phyloP scores from a whole-genome alignment of 495 filamentous ascomycete genomes.

The Neurospora sp. region DNA sequence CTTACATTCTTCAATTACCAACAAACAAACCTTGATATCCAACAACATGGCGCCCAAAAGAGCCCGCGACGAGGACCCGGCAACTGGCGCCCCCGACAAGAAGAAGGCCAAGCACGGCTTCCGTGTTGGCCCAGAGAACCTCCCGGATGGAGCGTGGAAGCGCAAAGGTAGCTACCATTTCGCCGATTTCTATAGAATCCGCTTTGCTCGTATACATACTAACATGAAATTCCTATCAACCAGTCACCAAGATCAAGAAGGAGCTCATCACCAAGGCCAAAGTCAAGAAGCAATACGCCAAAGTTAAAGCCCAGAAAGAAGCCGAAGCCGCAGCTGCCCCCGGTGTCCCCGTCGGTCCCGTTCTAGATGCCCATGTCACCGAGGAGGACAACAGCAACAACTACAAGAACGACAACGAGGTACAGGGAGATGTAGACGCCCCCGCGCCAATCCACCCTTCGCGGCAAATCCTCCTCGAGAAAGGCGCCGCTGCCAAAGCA shows the following conservation, averaged over 20 bases:
- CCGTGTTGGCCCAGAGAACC: constrained; percentile 78
- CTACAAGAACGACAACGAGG: neutral
- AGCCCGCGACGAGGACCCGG: constrained; percentile 37
- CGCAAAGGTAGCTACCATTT: constrained; percentile 58
- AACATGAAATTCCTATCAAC: constrained; percentile 1
- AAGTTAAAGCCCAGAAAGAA: constrained; percentile 53
- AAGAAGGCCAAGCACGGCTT: constrained; percentile 44
- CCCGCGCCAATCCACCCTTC: neutral
- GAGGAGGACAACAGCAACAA: neutral
- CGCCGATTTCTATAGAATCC: neutral
- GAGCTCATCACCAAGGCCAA: constrained; percentile 89
- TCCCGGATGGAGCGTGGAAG: constrained; percentile 84
- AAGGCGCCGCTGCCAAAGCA: constrained; percentile 11
- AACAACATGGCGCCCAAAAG: constrained; percentile 55
- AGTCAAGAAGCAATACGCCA: constrained; percentile 85
- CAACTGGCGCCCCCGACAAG: constrained; percentile 18
- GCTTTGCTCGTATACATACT: neutral
- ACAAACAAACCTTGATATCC: neutral
- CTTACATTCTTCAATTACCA: neutral
- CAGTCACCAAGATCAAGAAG: constrained; percentile 86
- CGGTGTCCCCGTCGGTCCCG: neutral
- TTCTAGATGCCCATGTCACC: neutral
- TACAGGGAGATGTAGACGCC: neutral
- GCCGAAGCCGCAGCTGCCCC: neutral
- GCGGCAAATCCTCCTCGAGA: constrained; percentile 3